phyloP scores from a whole-genome alignment of 2,329 filamentous ascomycete species.

The Xylariaceae sp. region DNA sequence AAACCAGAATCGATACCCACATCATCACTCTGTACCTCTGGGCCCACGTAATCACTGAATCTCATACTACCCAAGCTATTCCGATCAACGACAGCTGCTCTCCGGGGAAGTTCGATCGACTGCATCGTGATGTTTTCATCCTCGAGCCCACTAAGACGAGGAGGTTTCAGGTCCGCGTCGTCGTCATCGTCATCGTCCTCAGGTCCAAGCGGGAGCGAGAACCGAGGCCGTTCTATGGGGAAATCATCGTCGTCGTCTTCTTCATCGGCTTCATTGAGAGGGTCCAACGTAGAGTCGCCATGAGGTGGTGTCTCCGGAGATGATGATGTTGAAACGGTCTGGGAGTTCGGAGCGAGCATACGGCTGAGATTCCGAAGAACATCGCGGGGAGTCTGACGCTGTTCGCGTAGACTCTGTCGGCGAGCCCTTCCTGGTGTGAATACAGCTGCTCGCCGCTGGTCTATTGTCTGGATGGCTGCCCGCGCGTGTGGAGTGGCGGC shows the following conservation, averaged over 20 bases:
- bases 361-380: slow-evolving; percentile 48
- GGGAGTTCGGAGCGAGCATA: slow-evolving; percentile 47
- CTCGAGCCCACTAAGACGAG: slow-evolving; percentile 51
- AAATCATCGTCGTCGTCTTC: slow-evolving; percentile 42
- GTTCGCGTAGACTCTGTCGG: slow-evolving; percentile 54
- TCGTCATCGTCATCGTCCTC: slow-evolving; percentile 47
- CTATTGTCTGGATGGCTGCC: slow-evolving; percentile 55
- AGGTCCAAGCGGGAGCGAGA: slow-evolving; percentile 52
- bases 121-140: slow-evolving; percentile 56
- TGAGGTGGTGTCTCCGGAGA: slow-evolving; percentile 40
- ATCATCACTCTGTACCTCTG: slow-evolving; percentile 37
- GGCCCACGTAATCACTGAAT: slow-evolving; percentile 47
- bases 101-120: slow-evolving; percentile 57
- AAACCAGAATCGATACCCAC: slow-evolving; percentile 48
- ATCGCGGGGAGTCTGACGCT: slow-evolving; percentile 35
- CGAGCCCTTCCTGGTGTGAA: slow-evolving; percentile 58
- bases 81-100: slow-evolving; percentile 48
- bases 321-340: slow-evolving; percentile 41
- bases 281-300: slow-evolving; percentile 24
- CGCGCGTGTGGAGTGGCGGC: slow-evolving; percentile 56
- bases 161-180: slow-evolving; percentile 45
- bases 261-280: slow-evolving; percentile 33
- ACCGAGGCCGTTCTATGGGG: slow-evolving; percentile 42
- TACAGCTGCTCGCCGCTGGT: slow-evolving; percentile 55
- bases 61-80: slow-evolving; percentile 47